phyloP scores from a whole-genome alignment of 2,329 filamentous ascomycete genomes.

The Sarocladiaceae sp. region DNA sequence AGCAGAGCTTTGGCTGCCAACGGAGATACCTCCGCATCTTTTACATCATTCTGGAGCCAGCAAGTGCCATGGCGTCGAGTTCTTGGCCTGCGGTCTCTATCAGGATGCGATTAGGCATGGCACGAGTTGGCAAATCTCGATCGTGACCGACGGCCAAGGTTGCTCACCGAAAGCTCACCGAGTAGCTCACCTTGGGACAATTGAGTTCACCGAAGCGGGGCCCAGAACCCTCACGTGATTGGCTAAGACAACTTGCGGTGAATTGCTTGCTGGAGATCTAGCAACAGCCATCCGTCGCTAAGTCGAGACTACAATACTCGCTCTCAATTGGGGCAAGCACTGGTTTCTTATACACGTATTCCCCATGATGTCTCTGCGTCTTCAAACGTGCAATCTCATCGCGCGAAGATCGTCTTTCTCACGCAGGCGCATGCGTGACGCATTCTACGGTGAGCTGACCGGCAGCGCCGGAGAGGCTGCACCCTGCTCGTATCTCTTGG shows the following conservation, averaged over 20 bases:
- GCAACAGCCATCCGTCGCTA: too few relatives aligned
- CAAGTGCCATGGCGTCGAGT: background rate
- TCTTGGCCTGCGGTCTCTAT: background rate
- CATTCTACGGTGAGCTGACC: background rate
- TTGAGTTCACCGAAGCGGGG: background rate
- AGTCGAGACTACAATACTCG: too few relatives aligned
- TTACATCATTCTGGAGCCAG: constrained; percentile 4
- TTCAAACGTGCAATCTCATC: too few relatives aligned
- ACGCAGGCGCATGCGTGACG: too few relatives aligned
- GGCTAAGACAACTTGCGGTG: too few relatives aligned
- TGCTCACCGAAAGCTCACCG: constrained; percentile 3
- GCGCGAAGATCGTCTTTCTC: too few relatives aligned
- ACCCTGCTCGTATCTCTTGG: constrained; percentile 1
- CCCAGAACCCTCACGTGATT: background rate
- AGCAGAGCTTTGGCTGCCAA: background rate
- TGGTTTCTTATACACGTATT: too few relatives aligned
- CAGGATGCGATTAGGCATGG: background rate
- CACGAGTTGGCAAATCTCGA: background rate
- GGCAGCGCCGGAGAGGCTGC: background rate
- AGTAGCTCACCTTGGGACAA: background rate
- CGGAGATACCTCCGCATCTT: background rate
- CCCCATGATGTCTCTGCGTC: too few relatives aligned
- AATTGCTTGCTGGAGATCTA: too few relatives aligned
- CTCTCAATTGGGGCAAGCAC: too few relatives aligned
- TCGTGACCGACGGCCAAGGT: background rate